A percentile compares a stretch with the other conserved stretches of the same genome.
These are phyloP conservation scores for Sporothrix inflata DNA, from an alignment of 2,329 filamentous ascomycete genomes.

Conservation along the genomic window DNA sequence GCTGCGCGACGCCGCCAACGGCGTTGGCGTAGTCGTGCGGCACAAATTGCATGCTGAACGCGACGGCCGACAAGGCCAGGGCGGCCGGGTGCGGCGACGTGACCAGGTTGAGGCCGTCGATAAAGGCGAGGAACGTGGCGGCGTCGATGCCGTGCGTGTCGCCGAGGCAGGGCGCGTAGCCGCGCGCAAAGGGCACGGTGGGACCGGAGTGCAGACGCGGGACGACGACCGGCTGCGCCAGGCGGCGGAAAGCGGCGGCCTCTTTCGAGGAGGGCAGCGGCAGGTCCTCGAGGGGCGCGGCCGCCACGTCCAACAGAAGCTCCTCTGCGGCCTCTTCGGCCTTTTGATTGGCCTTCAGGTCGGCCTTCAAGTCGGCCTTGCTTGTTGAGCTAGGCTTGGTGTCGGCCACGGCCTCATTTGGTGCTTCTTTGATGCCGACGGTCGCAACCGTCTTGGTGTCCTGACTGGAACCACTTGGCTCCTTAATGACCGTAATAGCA, in stretches of 20 bases:
- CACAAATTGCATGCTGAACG: slow-evolving; percentile 37
- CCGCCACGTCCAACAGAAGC: slow-evolving; percentile 22
- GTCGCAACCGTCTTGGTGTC: neutral
- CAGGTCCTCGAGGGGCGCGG: neutral
- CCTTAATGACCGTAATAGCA: neutral
- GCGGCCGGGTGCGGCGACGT: slow-evolving; percentile 40
- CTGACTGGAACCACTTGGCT: neutral
- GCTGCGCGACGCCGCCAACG: slow-evolving; percentile 35
- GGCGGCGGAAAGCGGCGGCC: neutral
- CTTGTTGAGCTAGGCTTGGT: neutral
- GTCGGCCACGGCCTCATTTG: neutral
- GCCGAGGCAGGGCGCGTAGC: slow-evolving; percentile 35
- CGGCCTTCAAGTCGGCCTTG: neutral
- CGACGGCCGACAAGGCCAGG: slow-evolving; percentile 36
- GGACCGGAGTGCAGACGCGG: slow-evolving; percentile 11
- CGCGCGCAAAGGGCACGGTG: slow-evolving; percentile 38
- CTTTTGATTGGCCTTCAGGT: neutral
- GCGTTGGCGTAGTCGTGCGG: slow-evolving; percentile 40
- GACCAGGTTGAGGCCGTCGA: slow-evolving; percentile 45
- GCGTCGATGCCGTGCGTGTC: slow-evolving; percentile 35
- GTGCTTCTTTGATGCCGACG: neutral
- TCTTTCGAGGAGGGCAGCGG: neutral
- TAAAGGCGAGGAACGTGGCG: slow-evolving; percentile 40
- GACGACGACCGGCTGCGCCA: slow-evolving; percentile 17
- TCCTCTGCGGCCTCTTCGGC: slow-evolving; percentile 17